phyloP scores from a whole-genome alignment of 768 basidiomycete species.

The Postia placenta region DNA sequence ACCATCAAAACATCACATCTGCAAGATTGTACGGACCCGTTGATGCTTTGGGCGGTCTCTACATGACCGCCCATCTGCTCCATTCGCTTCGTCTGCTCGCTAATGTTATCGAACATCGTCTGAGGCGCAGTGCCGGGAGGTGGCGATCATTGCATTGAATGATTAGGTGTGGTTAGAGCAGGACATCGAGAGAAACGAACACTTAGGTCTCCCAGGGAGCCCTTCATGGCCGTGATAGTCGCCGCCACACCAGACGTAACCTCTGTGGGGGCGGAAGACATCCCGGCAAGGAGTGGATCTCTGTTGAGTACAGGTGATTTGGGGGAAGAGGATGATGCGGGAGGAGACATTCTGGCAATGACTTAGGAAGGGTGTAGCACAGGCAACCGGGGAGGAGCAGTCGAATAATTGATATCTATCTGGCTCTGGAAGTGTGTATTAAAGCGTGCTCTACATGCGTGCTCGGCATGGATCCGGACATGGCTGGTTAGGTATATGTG shows the following conservation, averaged over 20 bases:
- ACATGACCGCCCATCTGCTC: conserved; percentile 32
- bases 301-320: background rate
- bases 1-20: background rate
- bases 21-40: conserved; percentile 28
- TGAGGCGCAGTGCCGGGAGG: conserved; percentile 14
- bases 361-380: too few species aligned
- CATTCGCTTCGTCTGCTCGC: conserved; percentile 38
- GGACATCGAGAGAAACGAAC: conserved; percentile 16
- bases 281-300: background rate
- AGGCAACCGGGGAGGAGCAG: too few species aligned
- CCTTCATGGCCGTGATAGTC: conserved; percentile 20
- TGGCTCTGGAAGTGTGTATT: too few species aligned
- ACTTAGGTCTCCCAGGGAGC: conserved; percentile 25
- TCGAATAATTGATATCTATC: too few species aligned
- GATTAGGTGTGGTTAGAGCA: background rate
- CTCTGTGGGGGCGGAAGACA: background rate
- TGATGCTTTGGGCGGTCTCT: conserved; percentile 34
- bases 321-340: background rate
- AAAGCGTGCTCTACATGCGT: background rate
- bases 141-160: background rate
- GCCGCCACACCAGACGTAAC: background rate
- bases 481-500: background rate
- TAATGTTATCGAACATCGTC: conserved; percentile 40
- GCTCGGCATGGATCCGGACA: background rate
- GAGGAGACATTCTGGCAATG: too few species aligned